Evolutionary conservation across 331 rosid species (phyloP).

Genomic region (Dryas integrifolia): DNA sequence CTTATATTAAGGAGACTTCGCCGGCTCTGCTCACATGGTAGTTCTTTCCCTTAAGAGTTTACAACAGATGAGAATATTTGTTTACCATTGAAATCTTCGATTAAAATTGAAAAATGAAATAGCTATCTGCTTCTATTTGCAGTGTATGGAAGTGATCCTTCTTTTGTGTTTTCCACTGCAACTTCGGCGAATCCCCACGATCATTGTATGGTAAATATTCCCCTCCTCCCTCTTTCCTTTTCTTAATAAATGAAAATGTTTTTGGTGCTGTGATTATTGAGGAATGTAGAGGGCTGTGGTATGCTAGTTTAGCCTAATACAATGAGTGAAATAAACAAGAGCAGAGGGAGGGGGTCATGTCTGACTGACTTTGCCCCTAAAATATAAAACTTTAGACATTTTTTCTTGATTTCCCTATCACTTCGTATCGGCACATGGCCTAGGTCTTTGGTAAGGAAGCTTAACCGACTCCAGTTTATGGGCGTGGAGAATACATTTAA

Average conservation of each 20-base stretch:
- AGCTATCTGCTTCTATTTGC: conserved; percentile 39
- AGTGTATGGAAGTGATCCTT: conserved; percentile 92
- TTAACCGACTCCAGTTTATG: neutral
- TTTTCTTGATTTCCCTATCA: neutral
- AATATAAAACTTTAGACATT: neutral
- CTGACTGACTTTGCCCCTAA: neutral
- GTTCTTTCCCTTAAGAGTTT: conserved; percentile 10
- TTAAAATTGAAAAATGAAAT: conserved; percentile 18
- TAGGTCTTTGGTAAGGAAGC: neutral
- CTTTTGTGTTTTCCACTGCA: conserved; percentile 84
- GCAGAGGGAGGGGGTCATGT: neutral
- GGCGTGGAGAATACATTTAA: neutral
- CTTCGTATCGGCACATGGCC: neutral
- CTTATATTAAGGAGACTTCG: conserved; percentile 71
- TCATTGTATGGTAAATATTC: conserved; percentile 75
- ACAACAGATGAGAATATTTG: conserved; percentile 17
- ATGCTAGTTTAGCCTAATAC: neutral
- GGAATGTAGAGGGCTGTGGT: neutral
- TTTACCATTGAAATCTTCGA: neutral
- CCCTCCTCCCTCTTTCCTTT: neutral
- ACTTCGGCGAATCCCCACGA: conserved; percentile 85
- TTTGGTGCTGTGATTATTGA: neutral
- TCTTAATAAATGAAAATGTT: too few species aligned
- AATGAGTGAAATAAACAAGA: neutral
- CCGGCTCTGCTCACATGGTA: conserved; percentile 82